Percentiles rank a stretch among this genome's conserved stretches.
Evolutionary conservation across 441 rosid species (phyloP).

Genomic region (Brassica hybrid): DNA sequence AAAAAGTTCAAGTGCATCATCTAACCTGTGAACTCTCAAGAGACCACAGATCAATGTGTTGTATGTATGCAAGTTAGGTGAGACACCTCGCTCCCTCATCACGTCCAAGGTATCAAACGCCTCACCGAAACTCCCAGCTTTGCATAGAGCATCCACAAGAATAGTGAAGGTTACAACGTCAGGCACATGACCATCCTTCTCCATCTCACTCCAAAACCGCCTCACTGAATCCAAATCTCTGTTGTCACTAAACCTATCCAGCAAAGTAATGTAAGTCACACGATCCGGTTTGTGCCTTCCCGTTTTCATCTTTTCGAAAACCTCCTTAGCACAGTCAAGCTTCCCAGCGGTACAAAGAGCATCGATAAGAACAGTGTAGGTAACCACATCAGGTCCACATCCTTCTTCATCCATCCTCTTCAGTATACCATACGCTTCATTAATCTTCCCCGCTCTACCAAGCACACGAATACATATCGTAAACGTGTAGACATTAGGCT

Average conservation of each 20-base stretch:
- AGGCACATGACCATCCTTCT: slow-evolving; percentile 78
- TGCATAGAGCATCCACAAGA: slow-evolving; percentile 78
- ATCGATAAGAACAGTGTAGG: slow-evolving; percentile 88
- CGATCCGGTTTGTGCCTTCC: slow-evolving; percentile 82
- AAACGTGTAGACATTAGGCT: slow-evolving; percentile 87
- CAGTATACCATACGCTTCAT: slow-evolving; percentile 66
- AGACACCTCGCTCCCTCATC: slow-evolving; percentile 68
- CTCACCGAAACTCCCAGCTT: slow-evolving; percentile 62
- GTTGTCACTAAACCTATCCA: slow-evolving; percentile 76
- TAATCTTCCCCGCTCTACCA: slow-evolving; percentile 83
- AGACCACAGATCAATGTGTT: slow-evolving; percentile 83
- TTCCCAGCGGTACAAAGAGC: slow-evolving; percentile 82
- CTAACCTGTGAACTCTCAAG: slow-evolving; percentile 60
- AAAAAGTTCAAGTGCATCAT: slow-evolving; percentile 69
- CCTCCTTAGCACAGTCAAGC: slow-evolving; percentile 64
- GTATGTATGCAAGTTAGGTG: slow-evolving; percentile 87
- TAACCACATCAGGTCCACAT: slow-evolving; percentile 88
- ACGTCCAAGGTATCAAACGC: slow-evolving; percentile 69
- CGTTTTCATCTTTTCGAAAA: slow-evolving; percentile 74
- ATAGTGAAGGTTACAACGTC: slow-evolving; percentile 86
- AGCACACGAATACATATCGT: slow-evolving; percentile 88
- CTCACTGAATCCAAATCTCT: slow-evolving; percentile 71
- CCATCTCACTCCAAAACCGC: slow-evolving; percentile 88
- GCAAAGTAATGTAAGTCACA: slow-evolving; percentile 82
- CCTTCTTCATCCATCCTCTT: slow-evolving; percentile 90